phyloP scores from a whole-genome alignment of 1,284 basidiomycete species.

The Malassezia caprae region DNA sequence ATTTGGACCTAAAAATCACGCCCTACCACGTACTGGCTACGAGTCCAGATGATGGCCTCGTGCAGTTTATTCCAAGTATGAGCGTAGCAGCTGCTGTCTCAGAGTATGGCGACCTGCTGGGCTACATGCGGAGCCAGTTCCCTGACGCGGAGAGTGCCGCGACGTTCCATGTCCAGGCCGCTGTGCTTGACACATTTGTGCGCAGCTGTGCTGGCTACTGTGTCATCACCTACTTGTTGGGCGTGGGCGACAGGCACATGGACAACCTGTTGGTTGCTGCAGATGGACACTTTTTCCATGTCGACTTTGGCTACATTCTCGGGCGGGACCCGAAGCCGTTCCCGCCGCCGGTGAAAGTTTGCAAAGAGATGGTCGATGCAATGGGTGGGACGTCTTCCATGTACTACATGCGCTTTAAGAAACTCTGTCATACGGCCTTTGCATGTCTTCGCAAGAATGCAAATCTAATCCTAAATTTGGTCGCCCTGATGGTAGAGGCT shows the following conservation, averaged over 20 bases:
- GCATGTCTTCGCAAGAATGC: slow-evolving; percentile 80
- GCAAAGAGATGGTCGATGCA: slow-evolving; percentile 98
- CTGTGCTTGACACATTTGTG: slow-evolving; percentile 89
- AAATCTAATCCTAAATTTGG: slow-evolving; percentile 92
- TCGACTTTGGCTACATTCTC: slow-evolving; percentile 97
- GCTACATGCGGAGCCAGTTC: slow-evolving; percentile 72
- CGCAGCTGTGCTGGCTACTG: slow-evolving; percentile 97
- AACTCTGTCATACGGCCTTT: slow-evolving; percentile 90
- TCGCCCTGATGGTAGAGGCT: slow-evolving; percentile 93
- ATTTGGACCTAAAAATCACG: slow-evolving; percentile 81
- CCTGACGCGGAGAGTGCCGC: slow-evolving; percentile 85
- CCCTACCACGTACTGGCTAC: slow-evolving; percentile 93
- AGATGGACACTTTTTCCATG: slow-evolving; percentile 64
- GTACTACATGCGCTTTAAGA: slow-evolving; percentile 88
- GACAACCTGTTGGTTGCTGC: slow-evolving; percentile 88
- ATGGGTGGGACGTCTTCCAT: slow-evolving; percentile 72
- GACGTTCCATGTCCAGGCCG: slow-evolving; percentile 80
- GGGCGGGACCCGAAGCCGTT: slow-evolving; percentile 96
- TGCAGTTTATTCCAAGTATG: slow-evolving; percentile 88
- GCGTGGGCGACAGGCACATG: slow-evolving; percentile 92
- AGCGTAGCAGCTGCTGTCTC: slow-evolving; percentile 85
- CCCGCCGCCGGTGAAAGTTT: slow-evolving; percentile 94
- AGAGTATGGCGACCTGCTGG: slow-evolving; percentile 65
- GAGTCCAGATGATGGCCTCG: slow-evolving; percentile 84
- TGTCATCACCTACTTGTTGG: slow-evolving; percentile 89